Percentiles rank a stretch among this genome's conserved stretches.
Evolutionary conservation across 345 rosid genomes (phyloP).

Genomic region (Eucalyptus erythrocorys): DNA sequence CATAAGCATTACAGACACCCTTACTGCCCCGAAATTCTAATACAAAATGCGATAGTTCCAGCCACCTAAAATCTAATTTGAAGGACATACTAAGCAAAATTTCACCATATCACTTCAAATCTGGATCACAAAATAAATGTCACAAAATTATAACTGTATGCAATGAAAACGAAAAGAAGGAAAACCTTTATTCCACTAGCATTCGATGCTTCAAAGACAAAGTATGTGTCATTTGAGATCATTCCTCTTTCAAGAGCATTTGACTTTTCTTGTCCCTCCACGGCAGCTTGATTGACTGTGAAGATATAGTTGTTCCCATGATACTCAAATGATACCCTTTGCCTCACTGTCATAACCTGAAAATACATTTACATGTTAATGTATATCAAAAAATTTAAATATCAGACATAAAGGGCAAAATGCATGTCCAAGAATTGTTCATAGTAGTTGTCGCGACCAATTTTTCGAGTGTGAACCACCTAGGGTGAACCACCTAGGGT

Average conservation of each 20-base stretch:
- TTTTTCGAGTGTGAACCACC: no score
- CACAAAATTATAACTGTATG: neutral
- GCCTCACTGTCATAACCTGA: slow-evolving; percentile 92
- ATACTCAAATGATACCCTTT: slow-evolving; percentile 76
- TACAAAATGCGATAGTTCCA: neutral
- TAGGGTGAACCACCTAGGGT: no score
- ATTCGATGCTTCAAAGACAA: slow-evolving; percentile 81
- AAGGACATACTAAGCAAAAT: neutral
- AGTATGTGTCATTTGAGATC: slow-evolving; percentile 58
- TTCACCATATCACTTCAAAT: neutral
- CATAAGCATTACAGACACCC: neutral
- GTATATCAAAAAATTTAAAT: neutral
- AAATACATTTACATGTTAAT: neutral
- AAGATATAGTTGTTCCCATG: slow-evolving; percentile 87
- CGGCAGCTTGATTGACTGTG: slow-evolving; percentile 66
- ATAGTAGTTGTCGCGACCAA: no score
- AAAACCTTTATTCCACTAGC: slow-evolving; percentile 89
- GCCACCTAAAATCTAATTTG: neutral
- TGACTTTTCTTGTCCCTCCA: slow-evolving; percentile 61
- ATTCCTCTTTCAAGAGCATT: slow-evolving; percentile 74
- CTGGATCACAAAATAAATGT: neutral
- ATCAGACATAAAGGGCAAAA: neutral
- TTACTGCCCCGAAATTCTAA: neutral
- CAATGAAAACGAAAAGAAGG: neutral
- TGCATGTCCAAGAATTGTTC: neutral